Evolutionary conservation across 2,329 filamentous ascomycete species (phyloP).

Genomic region (Harringtonia lauricola): DNA sequence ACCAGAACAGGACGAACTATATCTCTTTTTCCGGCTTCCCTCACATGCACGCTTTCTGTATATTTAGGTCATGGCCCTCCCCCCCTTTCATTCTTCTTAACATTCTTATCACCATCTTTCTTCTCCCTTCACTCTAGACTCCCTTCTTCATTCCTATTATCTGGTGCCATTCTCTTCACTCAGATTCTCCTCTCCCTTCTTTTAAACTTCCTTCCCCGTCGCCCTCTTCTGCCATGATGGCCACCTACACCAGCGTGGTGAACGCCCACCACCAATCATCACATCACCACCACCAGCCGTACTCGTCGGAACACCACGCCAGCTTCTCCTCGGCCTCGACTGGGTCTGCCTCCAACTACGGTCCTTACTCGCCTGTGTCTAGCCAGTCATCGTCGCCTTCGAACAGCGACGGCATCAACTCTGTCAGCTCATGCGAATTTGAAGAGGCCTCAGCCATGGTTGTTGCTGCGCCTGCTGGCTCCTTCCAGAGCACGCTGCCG

Average conservation of each 20-base stretch:
- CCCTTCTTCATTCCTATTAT: background rate
- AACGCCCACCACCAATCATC: background rate
- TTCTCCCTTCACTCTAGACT: background rate
- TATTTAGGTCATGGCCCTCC: background rate
- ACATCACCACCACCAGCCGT: background rate
- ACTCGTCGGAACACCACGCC: slow-evolving; percentile 12
- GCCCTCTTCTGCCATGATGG: background rate
- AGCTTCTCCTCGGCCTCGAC: slow-evolving; percentile 27
- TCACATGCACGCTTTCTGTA: slow-evolving; percentile 3
- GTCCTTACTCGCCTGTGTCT: slow-evolving; percentile 32
- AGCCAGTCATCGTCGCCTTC: slow-evolving; percentile 32
- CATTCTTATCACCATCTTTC: background rate
- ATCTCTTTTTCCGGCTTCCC: background rate
- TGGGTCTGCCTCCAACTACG: slow-evolving; percentile 23
- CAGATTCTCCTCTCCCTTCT: background rate
- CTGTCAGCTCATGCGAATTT: slow-evolving; percentile 24
- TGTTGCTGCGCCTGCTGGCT: background rate
- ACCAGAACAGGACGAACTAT: background rate
- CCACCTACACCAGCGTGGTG: background rate
- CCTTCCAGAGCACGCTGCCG: slow-evolving; percentile 16
- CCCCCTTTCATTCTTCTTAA: background rate
- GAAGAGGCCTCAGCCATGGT: background rate
- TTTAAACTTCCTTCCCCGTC: background rate
- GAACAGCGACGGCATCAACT: slow-evolving; percentile 16
- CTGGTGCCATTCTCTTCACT: background rate